A percentile compares a stretch with the other conserved stretches of the same genome.
Conservation (phyloP, 192 early-diverging fungal genomes). For the Backusella morwellensis region DNA sequence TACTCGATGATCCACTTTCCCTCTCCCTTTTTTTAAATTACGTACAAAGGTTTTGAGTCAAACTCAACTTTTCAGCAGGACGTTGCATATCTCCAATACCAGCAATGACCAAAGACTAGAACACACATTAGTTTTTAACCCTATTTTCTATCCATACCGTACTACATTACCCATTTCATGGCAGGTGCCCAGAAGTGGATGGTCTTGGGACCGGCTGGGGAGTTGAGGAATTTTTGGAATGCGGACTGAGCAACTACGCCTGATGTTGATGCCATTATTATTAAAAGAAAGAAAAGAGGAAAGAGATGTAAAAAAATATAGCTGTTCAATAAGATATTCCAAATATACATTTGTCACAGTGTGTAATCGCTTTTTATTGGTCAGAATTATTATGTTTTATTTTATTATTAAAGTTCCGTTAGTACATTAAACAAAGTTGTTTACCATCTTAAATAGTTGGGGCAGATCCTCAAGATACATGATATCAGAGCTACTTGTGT, state of each 20-base stretch:
- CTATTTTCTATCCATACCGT: too few relatives aligned
- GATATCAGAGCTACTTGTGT: too few relatives aligned
- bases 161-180: slow-evolving; percentile 73
- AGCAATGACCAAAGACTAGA: slow-evolving; percentile 87
- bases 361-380: not conserved
- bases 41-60: slow-evolving; percentile 74
- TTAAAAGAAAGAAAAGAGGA: not conserved
- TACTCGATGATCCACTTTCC: not conserved
- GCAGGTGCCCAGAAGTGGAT: slow-evolving; percentile 98
- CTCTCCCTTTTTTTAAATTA: not conserved
- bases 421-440: not conserved
- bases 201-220: slow-evolving; percentile 87
- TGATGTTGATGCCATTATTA: slow-evolving; percentile 2
- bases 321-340: slow-evolving; percentile 1
- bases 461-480: too few relatives aligned
- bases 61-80: slow-evolving; percentile 86
- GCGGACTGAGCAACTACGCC: slow-evolving; percentile 27
- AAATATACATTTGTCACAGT: slow-evolving; percentile 9
- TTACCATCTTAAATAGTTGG: too few relatives aligned
- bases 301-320: slow-evolving; percentile 9
- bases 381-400: not conserved
- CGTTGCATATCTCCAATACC: slow-evolving; percentile 87
- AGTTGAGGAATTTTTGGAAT: slow-evolving; percentile 71
- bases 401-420: not conserved
- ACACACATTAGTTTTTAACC: not conserved